Conservation (phyloP, 352 stramenopile species). For the Globisporangium radiosum region DNA sequence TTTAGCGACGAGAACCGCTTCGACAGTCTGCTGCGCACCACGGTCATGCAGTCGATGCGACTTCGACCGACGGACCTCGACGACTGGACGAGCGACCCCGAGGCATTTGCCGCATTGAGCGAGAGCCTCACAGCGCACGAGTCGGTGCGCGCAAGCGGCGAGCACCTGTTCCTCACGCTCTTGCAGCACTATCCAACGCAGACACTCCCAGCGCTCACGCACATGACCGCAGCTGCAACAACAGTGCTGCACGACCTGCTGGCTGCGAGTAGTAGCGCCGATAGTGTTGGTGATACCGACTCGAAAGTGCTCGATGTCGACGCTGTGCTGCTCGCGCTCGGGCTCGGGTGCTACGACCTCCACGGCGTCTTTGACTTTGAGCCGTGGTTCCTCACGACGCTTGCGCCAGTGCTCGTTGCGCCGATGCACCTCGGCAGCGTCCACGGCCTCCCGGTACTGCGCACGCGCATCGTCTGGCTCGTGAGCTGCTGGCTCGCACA, state of each 20-base stretch:
- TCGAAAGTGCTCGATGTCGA: slow-evolving; percentile 54
- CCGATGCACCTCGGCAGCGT: slow-evolving; percentile 24
- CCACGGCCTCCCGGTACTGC: slow-evolving; percentile 54
- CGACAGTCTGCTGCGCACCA: slow-evolving; percentile 48
- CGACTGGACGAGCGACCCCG: slow-evolving; percentile 64
- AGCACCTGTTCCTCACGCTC: slow-evolving; percentile 81
- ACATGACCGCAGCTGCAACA: slow-evolving; percentile 52
- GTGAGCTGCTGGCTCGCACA: slow-evolving; percentile 84
- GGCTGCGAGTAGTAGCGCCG: slow-evolving; percentile 1
- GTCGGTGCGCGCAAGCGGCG: slow-evolving; percentile 69
- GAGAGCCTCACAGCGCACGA: slow-evolving; percentile 76
- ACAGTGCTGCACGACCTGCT: slow-evolving; percentile 39
- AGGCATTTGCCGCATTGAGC: slow-evolving; percentile 54
- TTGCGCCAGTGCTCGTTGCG: slow-evolving; percentile 63
- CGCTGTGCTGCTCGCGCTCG: slow-evolving; percentile 74
- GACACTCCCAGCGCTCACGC: slow-evolving; percentile 60
- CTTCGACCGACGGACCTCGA: slow-evolving; percentile 50
- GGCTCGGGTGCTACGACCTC: slow-evolving; percentile 80
- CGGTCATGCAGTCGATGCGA: slow-evolving; percentile 76
- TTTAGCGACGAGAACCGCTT: slow-evolving; percentile 42
- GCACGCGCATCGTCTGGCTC: slow-evolving; percentile 78
- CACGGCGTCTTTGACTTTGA: slow-evolving; percentile 87
- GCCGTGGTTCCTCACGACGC: slow-evolving; percentile 69
- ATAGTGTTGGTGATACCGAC: slow-evolving; percentile 14
- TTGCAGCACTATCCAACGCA: slow-evolving; percentile 66